These are phyloP conservation scores for Leishmania tropica DNA, from an alignment of 208 protist species.

Conservation along the genomic window DNA sequence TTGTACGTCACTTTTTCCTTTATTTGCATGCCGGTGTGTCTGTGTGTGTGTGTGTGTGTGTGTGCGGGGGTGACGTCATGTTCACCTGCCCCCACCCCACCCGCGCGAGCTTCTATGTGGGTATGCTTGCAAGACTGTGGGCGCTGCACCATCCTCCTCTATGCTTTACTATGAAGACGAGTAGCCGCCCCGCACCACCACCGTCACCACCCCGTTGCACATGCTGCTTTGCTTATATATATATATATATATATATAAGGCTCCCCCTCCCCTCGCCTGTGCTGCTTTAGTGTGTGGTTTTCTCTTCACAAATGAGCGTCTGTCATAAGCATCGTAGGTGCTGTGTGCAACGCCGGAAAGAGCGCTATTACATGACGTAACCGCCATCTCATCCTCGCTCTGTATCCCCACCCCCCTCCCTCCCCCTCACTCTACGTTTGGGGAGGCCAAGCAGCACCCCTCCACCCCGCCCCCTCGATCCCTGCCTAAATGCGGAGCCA, in stretches of 20 bases:
- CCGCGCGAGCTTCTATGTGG: neutral
- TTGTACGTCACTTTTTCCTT: too few relatives aligned
- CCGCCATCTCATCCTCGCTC: neutral
- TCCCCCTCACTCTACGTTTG: neutral
- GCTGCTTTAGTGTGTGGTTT: neutral
- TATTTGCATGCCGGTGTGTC: neutral
- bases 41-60: neutral
- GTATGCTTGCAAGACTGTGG: neutral
- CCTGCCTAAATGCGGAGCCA: neutral
- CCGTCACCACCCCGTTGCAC: too few relatives aligned
- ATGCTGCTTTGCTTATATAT: neutral
- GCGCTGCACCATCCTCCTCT: neutral
- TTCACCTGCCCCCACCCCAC: neutral
- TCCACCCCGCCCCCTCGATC: too few relatives aligned
- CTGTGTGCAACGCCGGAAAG: neutral
- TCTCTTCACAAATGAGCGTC: neutral
- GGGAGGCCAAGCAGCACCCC: neutral
- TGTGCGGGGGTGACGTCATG: neutral
- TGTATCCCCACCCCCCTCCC: neutral
- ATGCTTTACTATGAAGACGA: neutral
- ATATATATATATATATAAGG: neutral
- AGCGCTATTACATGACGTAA: neutral
- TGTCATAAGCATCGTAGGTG: neutral
- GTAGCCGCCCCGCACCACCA: neutral
- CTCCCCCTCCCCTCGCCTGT: neutral